Conservation (phyloP, 352 stramenopile species). For the Globisporangium sylvaticum region DNA sequence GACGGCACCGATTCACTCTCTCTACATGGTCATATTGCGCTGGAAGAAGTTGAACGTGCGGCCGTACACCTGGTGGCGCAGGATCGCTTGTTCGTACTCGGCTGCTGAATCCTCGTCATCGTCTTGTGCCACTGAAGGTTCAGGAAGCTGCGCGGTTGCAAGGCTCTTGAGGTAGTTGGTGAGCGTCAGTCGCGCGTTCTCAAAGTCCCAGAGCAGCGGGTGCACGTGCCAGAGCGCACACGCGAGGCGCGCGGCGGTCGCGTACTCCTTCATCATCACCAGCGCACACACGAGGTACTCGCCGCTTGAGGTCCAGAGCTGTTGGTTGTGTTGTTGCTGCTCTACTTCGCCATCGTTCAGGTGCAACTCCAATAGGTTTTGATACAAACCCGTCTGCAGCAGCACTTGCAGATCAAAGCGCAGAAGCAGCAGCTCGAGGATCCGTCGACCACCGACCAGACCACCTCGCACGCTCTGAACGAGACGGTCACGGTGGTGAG, state of each 20-base stretch:
- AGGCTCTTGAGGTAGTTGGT: constrained; percentile 48
- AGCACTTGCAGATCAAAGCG: constrained; percentile 50
- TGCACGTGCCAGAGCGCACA: constrained; percentile 55
- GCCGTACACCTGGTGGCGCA: constrained; percentile 31
- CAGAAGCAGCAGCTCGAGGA: constrained; percentile 51
- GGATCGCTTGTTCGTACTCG: constrained; percentile 6
- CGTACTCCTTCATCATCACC: constrained; percentile 41
- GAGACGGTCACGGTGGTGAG: constrained; percentile 30
- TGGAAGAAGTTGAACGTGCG: constrained; percentile 24
- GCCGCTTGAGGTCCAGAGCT: constrained; percentile 50
- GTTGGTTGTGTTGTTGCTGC: background rate
- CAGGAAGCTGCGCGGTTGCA: constrained; percentile 3
- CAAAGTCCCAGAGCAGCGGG: constrained; percentile 63
- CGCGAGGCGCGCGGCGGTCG: constrained; percentile 42
- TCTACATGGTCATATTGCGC: constrained; percentile 15
- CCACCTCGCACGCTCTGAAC: constrained; percentile 16
- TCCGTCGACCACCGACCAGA: background rate
- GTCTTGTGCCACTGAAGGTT: background rate
- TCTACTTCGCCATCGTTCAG: background rate
- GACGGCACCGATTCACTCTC: background rate
- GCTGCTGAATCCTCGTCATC: background rate
- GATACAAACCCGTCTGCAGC: constrained; percentile 36
- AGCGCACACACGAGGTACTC: constrained; percentile 67
- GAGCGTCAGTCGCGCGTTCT: constrained; percentile 58
- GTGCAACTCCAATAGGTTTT: constrained; percentile 28